Evolutionary conservation across 805 yeast species (phyloP).

Genomic region (Cyberlindnera nakhonratchasimensis): DNA sequence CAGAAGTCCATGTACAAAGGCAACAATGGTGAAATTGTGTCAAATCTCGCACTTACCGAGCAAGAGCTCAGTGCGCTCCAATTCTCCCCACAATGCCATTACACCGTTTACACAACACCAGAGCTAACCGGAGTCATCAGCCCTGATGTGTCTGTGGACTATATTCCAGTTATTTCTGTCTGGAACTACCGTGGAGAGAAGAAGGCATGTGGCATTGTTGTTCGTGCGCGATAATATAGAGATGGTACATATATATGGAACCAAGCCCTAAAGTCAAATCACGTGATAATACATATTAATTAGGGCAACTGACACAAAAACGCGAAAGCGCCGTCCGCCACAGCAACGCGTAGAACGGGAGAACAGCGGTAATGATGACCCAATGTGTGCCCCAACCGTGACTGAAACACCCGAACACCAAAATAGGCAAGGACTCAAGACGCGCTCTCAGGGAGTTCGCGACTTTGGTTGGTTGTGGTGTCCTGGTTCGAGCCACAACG

Average conservation of each 20-base stretch:
- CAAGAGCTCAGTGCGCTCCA: conserved; percentile 12
- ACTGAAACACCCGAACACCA: conserved; percentile 15
- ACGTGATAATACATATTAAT: conserved; percentile 6
- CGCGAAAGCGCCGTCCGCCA: not conserved
- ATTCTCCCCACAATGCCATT: conserved; percentile 16
- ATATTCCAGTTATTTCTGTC: conserved; percentile 27
- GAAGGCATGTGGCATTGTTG: conserved; percentile 25
- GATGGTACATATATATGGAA: not conserved
- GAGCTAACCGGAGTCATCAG: conserved; percentile 3
- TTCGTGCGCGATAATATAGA: conserved; percentile 12
- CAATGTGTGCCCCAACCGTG: conserved; percentile 1
- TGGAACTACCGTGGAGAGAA: conserved; percentile 29
- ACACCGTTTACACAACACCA: conserved; percentile 25
- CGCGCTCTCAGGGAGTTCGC: no score
- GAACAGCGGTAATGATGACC: no score
- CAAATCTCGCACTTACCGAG: conserved; percentile 19
- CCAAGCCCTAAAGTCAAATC: conserved; percentile 7
- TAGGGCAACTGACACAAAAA: not conserved
- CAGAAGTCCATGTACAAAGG: conserved; percentile 14
- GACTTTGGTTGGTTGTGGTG: no score
- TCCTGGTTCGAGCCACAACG: not conserved
- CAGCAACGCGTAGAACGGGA: no score
- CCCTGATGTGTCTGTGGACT: conserved; percentile 21
- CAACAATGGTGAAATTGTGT: conserved; percentile 18
- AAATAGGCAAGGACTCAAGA: no score